Evolutionary conservation across 371 early-diverging fungal species (phyloP).

Genomic region (Cokeromyces recurvatus): DNA sequence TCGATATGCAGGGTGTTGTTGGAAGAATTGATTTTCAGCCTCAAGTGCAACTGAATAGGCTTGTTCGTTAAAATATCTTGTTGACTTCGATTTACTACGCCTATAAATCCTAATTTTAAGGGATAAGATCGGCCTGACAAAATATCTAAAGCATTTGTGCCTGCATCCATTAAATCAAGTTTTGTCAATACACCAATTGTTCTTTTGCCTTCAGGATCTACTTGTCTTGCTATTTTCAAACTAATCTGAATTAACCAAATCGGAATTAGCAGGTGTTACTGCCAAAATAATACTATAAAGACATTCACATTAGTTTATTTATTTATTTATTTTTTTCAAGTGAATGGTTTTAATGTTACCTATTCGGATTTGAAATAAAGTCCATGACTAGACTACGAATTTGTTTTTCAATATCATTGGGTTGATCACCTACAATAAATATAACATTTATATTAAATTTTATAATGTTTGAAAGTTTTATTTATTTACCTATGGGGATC

Average conservation of each 20-base stretch:
- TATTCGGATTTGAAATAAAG: slow-evolving; percentile 85
- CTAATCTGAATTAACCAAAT: slow-evolving; percentile 93
- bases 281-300: slow-evolving; percentile 81
- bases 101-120: slow-evolving; percentile 87
- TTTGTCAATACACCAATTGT: slow-evolving; percentile 95
- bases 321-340: too few species aligned
- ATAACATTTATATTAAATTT: too few species aligned
- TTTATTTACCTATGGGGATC: slow-evolving; percentile 36
- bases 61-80: slow-evolving; percentile 80
- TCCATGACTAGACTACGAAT: slow-evolving; percentile 79
- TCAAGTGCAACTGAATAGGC: slow-evolving; percentile 73
- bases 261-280: slow-evolving; percentile 91
- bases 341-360: too few species aligned
- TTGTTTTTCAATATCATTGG: slow-evolving; percentile 85
- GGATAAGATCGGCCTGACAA: slow-evolving; percentile 82
- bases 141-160: slow-evolving; percentile 87
- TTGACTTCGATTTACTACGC: slow-evolving; percentile 88
- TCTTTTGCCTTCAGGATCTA: slow-evolving; percentile 84
- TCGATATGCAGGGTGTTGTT: slow-evolving; percentile 75
- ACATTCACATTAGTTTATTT: too few species aligned
- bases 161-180: slow-evolving; percentile 94
- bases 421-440: slow-evolving; percentile 69
- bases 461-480: not conserved
- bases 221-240: slow-evolving; percentile 87
- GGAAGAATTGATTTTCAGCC: slow-evolving; percentile 79